Evolutionary conservation across 257 asterid species (phyloP).

Genomic region (Misopates orontium): DNA sequence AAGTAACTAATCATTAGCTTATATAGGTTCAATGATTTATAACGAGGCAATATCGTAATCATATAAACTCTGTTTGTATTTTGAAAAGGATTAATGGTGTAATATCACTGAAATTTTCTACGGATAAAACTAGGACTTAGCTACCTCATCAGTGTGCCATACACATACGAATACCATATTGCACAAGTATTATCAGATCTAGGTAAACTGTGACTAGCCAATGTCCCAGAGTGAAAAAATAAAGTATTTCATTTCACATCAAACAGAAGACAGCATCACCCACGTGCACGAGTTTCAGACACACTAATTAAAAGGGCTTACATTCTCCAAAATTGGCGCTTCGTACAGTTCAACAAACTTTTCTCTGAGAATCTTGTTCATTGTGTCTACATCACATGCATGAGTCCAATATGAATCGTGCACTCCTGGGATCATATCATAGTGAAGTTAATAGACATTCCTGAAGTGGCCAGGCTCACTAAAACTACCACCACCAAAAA

Average conservation of each 20-base stretch:
- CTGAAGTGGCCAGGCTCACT: not conserved
- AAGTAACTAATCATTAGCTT: no score
- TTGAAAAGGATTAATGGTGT: no score
- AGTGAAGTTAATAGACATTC: constrained; percentile 11
- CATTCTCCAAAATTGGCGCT: constrained; percentile 83
- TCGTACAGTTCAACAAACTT: constrained; percentile 93
- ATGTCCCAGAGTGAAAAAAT: no score
- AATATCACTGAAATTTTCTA: no score
- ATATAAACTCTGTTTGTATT: no score
- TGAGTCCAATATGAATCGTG: constrained; percentile 99
- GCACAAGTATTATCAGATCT: no score
- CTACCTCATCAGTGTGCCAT: no score
- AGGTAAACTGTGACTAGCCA: no score
- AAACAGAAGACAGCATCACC: not conserved
- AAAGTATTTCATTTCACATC: not conserved
- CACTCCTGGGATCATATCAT: constrained; percentile 63
- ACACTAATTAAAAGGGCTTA: constrained; percentile 35
- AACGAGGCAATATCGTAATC: no score
- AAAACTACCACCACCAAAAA: constrained; percentile 9
- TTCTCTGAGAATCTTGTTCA: constrained; percentile 85
- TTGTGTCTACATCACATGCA: constrained; percentile 87
- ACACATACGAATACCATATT: no score
- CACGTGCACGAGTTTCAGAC: not conserved
- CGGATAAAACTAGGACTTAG: no score
- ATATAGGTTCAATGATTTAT: no score